These are phyloP conservation scores for Trichoderma sp. DNA, from an alignment of 2,329 filamentous ascomycete genomes.

Conservation along the genomic window DNA sequence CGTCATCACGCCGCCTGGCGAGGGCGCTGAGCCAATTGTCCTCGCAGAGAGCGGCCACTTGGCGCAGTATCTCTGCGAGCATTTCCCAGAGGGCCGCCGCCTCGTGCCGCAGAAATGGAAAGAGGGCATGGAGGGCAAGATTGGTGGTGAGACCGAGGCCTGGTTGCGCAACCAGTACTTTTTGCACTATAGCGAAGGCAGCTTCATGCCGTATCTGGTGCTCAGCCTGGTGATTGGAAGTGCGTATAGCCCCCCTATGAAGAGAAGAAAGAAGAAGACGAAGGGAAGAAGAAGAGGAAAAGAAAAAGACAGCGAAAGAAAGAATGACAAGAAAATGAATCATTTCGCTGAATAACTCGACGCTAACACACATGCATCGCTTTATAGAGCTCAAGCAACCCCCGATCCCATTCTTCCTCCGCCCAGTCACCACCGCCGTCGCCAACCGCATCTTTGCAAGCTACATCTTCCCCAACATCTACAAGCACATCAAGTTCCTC, in stretches of 20 bases:
- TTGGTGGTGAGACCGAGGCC: conserved; percentile 60
- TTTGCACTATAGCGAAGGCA: conserved; percentile 84
- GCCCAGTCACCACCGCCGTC: conserved; percentile 49
- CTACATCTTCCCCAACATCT: conserved; percentile 49
- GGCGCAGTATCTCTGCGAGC: conserved; percentile 75
- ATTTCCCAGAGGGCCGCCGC: conserved; percentile 46
- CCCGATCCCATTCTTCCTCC: conserved; percentile 51
- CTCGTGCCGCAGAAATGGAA: conserved; percentile 55
- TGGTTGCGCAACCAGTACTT: conserved; percentile 64
- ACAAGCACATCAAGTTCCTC: conserved; percentile 48
- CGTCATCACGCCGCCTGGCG: conserved; percentile 52
- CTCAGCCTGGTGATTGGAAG: conserved; percentile 59
- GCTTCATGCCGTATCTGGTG: conserved; percentile 70
- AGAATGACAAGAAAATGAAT: neutral
- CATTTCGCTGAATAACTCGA: neutral
- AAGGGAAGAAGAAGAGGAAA: neutral
- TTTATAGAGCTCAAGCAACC: conserved; percentile 45
- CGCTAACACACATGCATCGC: neutral
- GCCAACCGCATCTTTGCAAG: conserved; percentile 41
- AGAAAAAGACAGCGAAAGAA: neutral
- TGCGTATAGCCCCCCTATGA: conserved; percentile 32
- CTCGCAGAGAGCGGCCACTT: conserved; percentile 82
- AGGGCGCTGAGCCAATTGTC: conserved; percentile 49
- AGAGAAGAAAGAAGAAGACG: neutral
- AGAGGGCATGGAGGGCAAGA: conserved; percentile 55